Base-by-base conservation (phyloP, 2,329 filamentous ascomycete genomes). In the Xylaria sp. region DNA sequence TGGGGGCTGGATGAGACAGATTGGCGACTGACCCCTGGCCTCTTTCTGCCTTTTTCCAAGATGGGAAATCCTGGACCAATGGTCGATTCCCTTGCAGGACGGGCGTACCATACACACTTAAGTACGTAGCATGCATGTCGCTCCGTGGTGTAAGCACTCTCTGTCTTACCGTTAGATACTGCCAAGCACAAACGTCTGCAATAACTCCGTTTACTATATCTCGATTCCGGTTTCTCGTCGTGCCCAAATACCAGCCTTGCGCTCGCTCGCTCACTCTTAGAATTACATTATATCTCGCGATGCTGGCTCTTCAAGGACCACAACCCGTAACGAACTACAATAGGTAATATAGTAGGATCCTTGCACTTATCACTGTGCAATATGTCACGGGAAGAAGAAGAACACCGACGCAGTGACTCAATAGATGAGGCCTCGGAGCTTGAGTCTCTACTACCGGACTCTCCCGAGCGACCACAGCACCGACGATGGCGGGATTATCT, bases 391-490 rank as follows among this genome's bases (percentile, higher is more conserved):
- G 27, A 63, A 49, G 64, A 61, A 45, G 65, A 61, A 33, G 55
- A 51, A 13, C 50, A 45, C 29, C 58, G 55, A 20, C 55, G 51
- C 33, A 17, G 25, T 29, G 49, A 58, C 60, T 63, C 66, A 10
- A 45, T 63, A 1, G 63, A 66, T 25, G 66, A 69, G 39, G 53
- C 63, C n/a, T 61, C 63, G 9, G 66, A 69, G 22, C 58, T 61
- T 33, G 62, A 44, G 9, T 58, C 61, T 29, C 33, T 69, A n/a
- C 29, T 67, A 5, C 27, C 60, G 22, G 29, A 61, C n/a, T 61
- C 65, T 15, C 69, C 68, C 9, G 69, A 65, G 7, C 66, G 71
- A 13, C 73, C 71, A 45, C 56, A 51, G 25, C 70, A 72, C 57
- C 69, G 69, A 31, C 53, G 62, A 11, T 61, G 62, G 27, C 45